A percentile compares a stretch with the other conserved stretches of the same genome.
Conservation (phyloP, 2,329 filamentous ascomycete species). For the Mycocentrospora acerina region DNA sequence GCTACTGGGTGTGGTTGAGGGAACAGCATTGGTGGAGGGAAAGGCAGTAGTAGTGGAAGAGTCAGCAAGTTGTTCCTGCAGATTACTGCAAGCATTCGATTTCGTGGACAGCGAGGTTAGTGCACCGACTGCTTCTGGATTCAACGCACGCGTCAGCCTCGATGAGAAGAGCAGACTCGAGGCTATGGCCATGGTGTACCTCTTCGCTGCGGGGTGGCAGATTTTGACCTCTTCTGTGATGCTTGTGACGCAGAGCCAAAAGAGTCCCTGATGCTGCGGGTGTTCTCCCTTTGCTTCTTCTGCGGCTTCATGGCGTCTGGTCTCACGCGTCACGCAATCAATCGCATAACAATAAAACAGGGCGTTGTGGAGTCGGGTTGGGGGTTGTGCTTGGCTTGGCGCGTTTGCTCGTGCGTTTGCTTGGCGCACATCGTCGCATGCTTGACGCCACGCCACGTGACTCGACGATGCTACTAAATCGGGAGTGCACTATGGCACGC, state of each 20-base stretch:
- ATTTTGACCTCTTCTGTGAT: slow-evolving; percentile 13
- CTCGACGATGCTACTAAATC: too few relatives aligned
- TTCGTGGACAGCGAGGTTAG: not conserved
- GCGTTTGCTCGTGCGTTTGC: too few relatives aligned
- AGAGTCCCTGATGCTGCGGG: slow-evolving; percentile 46
- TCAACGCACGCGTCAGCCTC: not conserved
- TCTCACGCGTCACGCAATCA: too few relatives aligned
- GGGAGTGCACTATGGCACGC: too few relatives aligned
- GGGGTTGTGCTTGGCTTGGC: too few relatives aligned
- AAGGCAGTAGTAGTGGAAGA: not conserved
- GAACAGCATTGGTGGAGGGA: slow-evolving; percentile 1
- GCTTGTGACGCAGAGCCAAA: slow-evolving; percentile 46
- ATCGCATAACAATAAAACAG: too few relatives aligned
- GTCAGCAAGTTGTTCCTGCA: not conserved
- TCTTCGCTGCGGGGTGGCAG: slow-evolving; percentile 21
- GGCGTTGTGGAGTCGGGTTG: too few relatives aligned
- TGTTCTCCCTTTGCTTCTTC: slow-evolving; percentile 26
- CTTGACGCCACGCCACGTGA: too few relatives aligned
- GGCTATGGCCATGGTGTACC: slow-evolving; percentile 12
- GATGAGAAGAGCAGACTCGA: not conserved
- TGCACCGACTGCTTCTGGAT: slow-evolving; percentile 6
- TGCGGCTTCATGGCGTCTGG: slow-evolving; percentile 14
- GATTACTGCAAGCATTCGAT: not conserved
- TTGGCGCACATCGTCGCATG: too few relatives aligned
- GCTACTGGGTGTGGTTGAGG: slow-evolving; percentile 6